Percentiles rank a stretch among this genome's conserved stretches.
These are phyloP conservation scores for Peronospora farinosa DNA, from an alignment of 352 stramenopile genomes.

Conservation along the genomic window DNA sequence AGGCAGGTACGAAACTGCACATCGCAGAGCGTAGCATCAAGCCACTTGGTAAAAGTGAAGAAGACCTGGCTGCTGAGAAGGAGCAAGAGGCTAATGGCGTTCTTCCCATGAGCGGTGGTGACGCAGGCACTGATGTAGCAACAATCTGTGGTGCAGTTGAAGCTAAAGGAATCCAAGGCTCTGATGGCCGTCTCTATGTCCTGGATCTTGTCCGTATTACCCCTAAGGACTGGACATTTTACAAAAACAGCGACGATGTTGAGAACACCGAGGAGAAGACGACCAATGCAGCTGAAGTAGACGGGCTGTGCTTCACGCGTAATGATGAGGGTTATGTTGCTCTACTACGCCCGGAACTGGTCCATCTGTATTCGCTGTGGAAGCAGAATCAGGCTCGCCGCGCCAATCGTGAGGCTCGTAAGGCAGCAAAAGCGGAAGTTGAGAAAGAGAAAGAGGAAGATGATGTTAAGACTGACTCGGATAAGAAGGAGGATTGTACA, in stretches of 20 bases:
- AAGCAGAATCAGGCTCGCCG: constrained; percentile 83
- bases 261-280: constrained; percentile 27
- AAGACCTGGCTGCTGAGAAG: constrained; percentile 32
- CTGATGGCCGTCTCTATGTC: constrained; percentile 91
- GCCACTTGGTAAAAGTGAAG: constrained; percentile 56
- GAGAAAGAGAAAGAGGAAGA: constrained; percentile 21
- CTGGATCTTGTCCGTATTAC: constrained; percentile 93
- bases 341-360: constrained; percentile 89
- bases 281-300: constrained; percentile 20
- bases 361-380: constrained; percentile 87
- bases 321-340: constrained; percentile 85
- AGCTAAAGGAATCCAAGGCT: constrained; percentile 93
- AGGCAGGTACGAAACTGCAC: constrained; percentile 80
- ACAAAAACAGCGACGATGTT: constrained; percentile 37
- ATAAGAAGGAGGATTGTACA: constrained; percentile 26
- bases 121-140: constrained; percentile 52
- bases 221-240: constrained; percentile 92
- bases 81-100: constrained; percentile 28
- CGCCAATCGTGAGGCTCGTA: constrained; percentile 43
- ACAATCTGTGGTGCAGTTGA: constrained; percentile 89
- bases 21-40: constrained; percentile 84
- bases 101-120: constrained; percentile 31
- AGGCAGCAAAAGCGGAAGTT: constrained; percentile 37
- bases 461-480: constrained; percentile 5
- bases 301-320: constrained; percentile 58